These are phyloP conservation scores for Aeminium ludgeri DNA, from an alignment of 495 filamentous ascomycete genomes.

Conservation along the genomic window DNA sequence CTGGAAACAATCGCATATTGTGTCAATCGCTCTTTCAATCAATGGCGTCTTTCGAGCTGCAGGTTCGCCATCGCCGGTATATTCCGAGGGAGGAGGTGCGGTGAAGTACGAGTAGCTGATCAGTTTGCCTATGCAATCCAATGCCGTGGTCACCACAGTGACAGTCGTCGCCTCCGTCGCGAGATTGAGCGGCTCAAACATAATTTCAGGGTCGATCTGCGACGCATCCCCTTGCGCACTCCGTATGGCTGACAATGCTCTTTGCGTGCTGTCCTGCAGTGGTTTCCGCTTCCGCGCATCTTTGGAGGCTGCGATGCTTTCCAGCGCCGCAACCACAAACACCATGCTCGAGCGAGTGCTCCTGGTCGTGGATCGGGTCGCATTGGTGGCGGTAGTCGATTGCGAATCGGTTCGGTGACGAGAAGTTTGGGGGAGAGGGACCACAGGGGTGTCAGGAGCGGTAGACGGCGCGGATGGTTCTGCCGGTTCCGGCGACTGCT, in stretches of 20 bases:
- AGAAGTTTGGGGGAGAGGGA: background rate
- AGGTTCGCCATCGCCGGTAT: background rate
- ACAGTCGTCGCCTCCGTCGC: constrained; percentile 74
- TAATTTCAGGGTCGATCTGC: constrained; percentile 64
- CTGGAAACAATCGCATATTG: constrained; percentile 97
- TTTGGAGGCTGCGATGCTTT: constrained; percentile 74
- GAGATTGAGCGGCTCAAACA: constrained; percentile 78
- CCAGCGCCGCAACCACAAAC: constrained; percentile 82
- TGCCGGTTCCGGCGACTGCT: background rate
- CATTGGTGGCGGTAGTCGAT: constrained; percentile 36
- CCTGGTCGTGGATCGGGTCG: constrained; percentile 39
- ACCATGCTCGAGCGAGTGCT: constrained; percentile 75
- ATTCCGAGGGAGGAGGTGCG: constrained; percentile 35
- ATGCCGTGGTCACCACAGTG: constrained; percentile 66
- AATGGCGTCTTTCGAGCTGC: constrained; percentile 35
- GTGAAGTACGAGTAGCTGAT: constrained; percentile 98
- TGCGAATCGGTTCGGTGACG: constrained; percentile 37
- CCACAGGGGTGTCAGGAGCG: constrained; percentile 2
- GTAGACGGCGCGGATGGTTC: constrained; percentile 1
- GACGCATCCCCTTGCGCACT: constrained; percentile 42
- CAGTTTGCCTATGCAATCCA: constrained; percentile 96
- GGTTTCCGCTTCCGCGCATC: constrained; percentile 69
- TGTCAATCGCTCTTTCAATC: constrained; percentile 96
- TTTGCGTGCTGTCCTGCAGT: constrained; percentile 60
- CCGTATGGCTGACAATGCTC: constrained; percentile 69